Percentiles rank a stretch among this genome's conserved stretches.
Evolutionary conservation across 768 basidiomycete species (phyloP).

Genomic region (Psilocybe subaeruginosa): DNA sequence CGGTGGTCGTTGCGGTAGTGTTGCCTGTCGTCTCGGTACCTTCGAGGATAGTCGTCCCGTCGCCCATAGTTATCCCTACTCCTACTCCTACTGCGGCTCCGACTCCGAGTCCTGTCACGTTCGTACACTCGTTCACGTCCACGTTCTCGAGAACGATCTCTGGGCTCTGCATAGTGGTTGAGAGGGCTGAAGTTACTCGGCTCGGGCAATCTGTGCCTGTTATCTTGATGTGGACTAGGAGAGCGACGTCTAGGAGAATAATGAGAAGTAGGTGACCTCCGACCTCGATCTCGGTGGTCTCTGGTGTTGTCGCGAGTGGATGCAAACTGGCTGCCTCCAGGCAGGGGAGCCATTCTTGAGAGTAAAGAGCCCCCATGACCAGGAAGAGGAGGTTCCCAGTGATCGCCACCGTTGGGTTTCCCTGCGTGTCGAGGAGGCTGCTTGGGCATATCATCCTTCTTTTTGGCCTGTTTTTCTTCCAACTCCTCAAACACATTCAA

Average conservation of each 20-base stretch:
- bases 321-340: slow-evolving; percentile 11
- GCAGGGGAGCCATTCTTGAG: slow-evolving; percentile 18
- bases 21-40: slow-evolving; percentile 20
- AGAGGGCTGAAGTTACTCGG: slow-evolving; percentile 45
- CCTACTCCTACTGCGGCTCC: slow-evolving; percentile 25
- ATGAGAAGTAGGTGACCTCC: slow-evolving; percentile 29
- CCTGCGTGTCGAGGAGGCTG: slow-evolving; percentile 1
- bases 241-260: slow-evolving; percentile 38
- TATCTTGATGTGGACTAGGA: slow-evolving; percentile 33
- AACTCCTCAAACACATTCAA: slow-evolving; percentile 30
- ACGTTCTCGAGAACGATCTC: slow-evolving; percentile 36
- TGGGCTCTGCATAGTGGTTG: slow-evolving; percentile 32
- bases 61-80: slow-evolving; percentile 21
- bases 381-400: slow-evolving; percentile 37
- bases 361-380: slow-evolving; percentile 22
- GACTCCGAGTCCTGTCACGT: slow-evolving; percentile 20
- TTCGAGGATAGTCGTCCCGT: slow-evolving; percentile 25
- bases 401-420: slow-evolving; percentile 28
- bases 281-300: slow-evolving; percentile 28
- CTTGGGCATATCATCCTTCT: slow-evolving; percentile 30
- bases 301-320: slow-evolving; percentile 15
- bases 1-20: slow-evolving; percentile 29
- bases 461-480: slow-evolving; percentile 45
- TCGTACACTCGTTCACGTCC: slow-evolving; percentile 27
- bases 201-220: slow-evolving; percentile 41